Base-by-base conservation (phyloP, 495 filamentous ascomycete genomes). In the Terfezia claveryi region DNA sequence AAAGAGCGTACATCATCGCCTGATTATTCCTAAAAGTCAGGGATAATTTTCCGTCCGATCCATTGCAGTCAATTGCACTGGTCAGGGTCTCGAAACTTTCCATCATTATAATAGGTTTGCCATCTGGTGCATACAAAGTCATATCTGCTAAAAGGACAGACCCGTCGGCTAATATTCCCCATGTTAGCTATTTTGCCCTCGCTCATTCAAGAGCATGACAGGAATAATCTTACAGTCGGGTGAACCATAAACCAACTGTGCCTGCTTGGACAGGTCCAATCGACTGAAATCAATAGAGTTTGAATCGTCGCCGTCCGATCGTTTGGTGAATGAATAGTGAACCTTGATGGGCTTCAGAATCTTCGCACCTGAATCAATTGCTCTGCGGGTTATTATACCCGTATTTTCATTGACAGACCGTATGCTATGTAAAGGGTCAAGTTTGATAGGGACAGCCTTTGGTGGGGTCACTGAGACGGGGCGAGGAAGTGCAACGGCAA, bases 71-170 rank as follows among this genome's bases (percentile, higher is more conserved):
- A 10, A 69, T 65, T 5, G 59, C 55, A 4, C 60, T 57, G 1
- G 68, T 68, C 14, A 69, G 57, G 3, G 54, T 55, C 23, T 69
- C 68, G 20, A 69, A 69, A 8, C 59, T 50, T 55, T 69, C 68
- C 66, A 69, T 68, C 50, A 62, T 58, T 14, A 69, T 55, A 10
- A 69, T 61, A 10, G 55, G 58, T 1, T 68, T 49, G 17, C 67
- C 67, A 38, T 61, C 37, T 7, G 64, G 64, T 11, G 67, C 67
- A 54, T 64, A 62, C 7, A 69, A 57, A 2, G 66, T 69, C 64
- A 69, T 68, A 27, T 69, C 66, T 36, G 67, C 68, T 23, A 69
- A 52, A 2, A 67, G 36, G 0, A 67, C 17, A 20, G 61, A 62
- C 23, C 66, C 67, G 36, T 64, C 60, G 0, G 58, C 54, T 32